A percentile compares a stretch with the other conserved stretches of the same genome.
phyloP scores from a whole-genome alignment of 495 filamentous ascomycete species.

The Aspergillus steynii region DNA sequence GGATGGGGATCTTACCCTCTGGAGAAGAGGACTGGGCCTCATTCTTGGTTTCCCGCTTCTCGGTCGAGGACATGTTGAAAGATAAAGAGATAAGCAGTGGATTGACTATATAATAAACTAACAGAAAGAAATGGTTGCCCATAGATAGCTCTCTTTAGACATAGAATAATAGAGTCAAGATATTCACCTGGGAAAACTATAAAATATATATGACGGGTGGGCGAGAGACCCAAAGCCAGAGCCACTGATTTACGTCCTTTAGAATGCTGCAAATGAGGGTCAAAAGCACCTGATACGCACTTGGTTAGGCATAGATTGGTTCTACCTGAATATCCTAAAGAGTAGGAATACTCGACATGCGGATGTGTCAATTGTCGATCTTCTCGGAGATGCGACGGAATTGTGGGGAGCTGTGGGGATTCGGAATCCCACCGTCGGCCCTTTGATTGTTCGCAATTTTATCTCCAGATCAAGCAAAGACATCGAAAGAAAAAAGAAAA shows the following conservation, averaged over 20 bases:
- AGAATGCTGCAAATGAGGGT: too few species aligned
- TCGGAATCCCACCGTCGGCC: not conserved
- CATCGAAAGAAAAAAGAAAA: too few species aligned
- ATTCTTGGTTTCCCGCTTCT: not conserved
- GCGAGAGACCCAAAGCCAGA: too few species aligned
- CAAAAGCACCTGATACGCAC: too few species aligned
- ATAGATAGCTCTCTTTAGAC: too few species aligned
- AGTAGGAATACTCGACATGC: too few species aligned
- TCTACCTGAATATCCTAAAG: not conserved
- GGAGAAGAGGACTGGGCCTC: not conserved
- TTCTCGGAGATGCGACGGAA: not conserved
- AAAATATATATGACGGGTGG: not conserved
- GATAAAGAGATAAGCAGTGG: not conserved
- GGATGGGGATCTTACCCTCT: not conserved
- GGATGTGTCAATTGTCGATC: not conserved
- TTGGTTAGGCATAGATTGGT: not conserved
- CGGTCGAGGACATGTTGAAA: not conserved
- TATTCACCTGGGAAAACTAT: too few species aligned
- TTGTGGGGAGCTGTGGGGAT: not conserved
- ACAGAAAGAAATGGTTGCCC: not conserved
- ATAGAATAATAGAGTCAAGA: too few species aligned
- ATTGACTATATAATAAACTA: too few species aligned
- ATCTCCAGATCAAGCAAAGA: not conserved
- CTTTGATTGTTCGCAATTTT: too few species aligned
- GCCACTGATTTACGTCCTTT: too few species aligned